Evolutionary conservation across 176 grass and related monocot genomes (phyloP).

Genomic region (Bothriochloa decipiens): DNA sequence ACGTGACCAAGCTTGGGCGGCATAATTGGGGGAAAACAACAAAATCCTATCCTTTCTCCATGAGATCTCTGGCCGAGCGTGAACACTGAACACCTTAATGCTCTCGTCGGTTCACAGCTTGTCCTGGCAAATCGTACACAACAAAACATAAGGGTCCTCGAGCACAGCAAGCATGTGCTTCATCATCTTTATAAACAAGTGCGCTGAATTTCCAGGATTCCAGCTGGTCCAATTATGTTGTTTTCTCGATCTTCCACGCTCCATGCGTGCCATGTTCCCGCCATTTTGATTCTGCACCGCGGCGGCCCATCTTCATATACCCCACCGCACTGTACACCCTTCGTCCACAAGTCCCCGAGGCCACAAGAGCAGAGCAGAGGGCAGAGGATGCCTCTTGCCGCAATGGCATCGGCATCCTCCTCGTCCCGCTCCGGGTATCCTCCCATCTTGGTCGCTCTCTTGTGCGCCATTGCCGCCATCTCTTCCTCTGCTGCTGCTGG

Average conservation of each 20-base stretch:
- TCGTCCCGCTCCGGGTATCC: neutral
- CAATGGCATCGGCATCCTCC: conserved; percentile 67
- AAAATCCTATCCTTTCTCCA: neutral
- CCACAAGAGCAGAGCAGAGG: neutral
- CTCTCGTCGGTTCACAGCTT: neutral
- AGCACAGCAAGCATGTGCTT: neutral
- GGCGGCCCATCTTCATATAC: neutral
- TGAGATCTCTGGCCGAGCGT: neutral
- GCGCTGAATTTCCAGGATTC: neutral
- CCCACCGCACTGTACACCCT: neutral
- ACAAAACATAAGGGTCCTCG: neutral
- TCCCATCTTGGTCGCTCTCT: conserved; percentile 15
- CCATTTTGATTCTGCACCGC: neutral
- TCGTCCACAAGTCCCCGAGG: neutral
- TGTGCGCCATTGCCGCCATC: conserved; percentile 40
- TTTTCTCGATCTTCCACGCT: neutral
- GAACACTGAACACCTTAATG: neutral
- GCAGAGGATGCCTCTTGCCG: conserved; percentile 27
- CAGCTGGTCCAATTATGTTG: neutral
- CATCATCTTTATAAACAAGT: neutral
- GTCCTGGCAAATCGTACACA: neutral
- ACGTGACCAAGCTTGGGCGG: neutral
- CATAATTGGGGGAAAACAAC: neutral
- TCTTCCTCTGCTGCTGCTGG: neutral
- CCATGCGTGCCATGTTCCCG: neutral